Evolutionary conservation across 176 grass and related monocot species (phyloP).

Genomic region (Panicum miliaceum): DNA sequence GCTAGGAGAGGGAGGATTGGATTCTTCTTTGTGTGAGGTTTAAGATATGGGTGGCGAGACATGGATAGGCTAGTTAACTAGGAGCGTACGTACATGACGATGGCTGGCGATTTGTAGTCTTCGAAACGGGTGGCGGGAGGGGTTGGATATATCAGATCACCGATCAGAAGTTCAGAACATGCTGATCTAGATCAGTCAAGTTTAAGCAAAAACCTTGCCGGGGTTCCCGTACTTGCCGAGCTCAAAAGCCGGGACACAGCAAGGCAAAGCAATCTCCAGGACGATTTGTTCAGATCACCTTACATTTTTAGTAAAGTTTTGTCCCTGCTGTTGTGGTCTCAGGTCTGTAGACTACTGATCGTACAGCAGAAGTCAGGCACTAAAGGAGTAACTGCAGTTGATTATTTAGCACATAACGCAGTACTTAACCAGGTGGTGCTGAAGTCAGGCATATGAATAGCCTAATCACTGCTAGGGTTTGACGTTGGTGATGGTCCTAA

Average conservation of each 20-base stretch:
- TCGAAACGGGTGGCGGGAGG: background rate
- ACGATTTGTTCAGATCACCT: background rate
- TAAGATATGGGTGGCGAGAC: slow-evolving; percentile 23
- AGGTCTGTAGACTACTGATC: background rate
- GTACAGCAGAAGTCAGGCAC: background rate
- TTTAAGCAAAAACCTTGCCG: slow-evolving; percentile 7
- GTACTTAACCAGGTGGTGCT: slow-evolving; percentile 8
- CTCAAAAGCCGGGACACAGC: slow-evolving; percentile 15
- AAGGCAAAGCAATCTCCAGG: background rate
- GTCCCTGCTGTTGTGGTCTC: background rate
- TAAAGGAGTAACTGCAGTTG: background rate
- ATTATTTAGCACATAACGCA: background rate
- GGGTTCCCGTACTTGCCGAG: background rate
- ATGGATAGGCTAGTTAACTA: slow-evolving; percentile 24
- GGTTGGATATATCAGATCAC: background rate
- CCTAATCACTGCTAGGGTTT: slow-evolving; percentile 31
- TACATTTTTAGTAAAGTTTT: background rate
- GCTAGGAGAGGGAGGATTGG: background rate
- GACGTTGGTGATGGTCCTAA: background rate
- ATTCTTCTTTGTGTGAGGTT: background rate
- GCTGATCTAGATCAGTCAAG: background rate
- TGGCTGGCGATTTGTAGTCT: slow-evolving; percentile 35
- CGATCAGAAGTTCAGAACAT: background rate
- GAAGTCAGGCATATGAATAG: background rate
- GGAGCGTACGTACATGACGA: slow-evolving; percentile 5